A percentile compares a stretch with the other conserved stretches of the same genome.
These are phyloP conservation scores for Scheffersomyces lignosus DNA, from an alignment of 805 yeast species.

Conservation along the genomic window DNA sequence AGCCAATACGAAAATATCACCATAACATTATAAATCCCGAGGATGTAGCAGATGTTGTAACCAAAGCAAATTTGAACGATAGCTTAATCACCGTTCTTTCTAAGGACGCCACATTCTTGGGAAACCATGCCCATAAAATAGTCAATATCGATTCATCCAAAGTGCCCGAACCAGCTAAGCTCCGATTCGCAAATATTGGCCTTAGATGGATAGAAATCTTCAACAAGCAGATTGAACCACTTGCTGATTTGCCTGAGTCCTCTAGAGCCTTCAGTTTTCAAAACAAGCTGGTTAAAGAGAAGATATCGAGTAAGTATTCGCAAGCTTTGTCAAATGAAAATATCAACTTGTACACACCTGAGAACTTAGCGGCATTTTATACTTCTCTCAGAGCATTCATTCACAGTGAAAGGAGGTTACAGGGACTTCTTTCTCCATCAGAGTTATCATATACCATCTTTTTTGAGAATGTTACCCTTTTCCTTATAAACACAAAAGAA, in stretches of 20 bases:
- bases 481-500: constrained; percentile 4
- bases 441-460: constrained; percentile 9
- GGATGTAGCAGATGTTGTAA: constrained; percentile 32
- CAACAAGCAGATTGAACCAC: constrained; percentile 16
- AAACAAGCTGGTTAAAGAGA: constrained; percentile 2
- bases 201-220: constrained; percentile 31
- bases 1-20: constrained; percentile 14
- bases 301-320: not conserved
- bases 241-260: constrained; percentile 14
- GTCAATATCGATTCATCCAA: constrained; percentile 13
- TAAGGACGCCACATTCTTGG: constrained; percentile 26
- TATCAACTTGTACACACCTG: not conserved
- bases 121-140: constrained; percentile 23
- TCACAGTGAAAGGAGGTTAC: constrained; percentile 13
- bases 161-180: constrained; percentile 14
- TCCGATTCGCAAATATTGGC: constrained; percentile 29
- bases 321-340: not conserved
- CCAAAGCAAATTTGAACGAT: constrained; percentile 29
- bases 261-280: constrained; percentile 12
- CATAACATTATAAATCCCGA: constrained; percentile 35
- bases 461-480: constrained; percentile 10
- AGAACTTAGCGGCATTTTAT: constrained; percentile 3
- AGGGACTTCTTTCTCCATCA: constrained; percentile 10
- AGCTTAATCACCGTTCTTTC: constrained; percentile 29
- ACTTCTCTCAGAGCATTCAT: constrained; percentile 10